Conservation (phyloP, 2,329 filamentous ascomycete genomes). For the Xylogone sp. region DNA sequence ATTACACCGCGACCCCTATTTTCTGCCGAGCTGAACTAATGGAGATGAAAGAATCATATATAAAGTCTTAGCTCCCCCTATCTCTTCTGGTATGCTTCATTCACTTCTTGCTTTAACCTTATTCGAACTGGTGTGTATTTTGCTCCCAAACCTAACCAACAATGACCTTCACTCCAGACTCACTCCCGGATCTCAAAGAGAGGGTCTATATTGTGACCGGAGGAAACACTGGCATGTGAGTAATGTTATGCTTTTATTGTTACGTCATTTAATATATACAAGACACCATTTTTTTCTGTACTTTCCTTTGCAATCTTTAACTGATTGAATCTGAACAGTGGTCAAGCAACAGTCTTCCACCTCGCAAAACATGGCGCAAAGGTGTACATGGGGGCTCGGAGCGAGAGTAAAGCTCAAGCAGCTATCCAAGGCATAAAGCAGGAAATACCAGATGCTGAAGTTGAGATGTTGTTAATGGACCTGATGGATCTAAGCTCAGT, state of each 20-base stretch:
- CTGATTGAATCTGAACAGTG: conserved; percentile 15
- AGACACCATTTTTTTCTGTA: too few species aligned
- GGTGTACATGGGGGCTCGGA: conserved; percentile 20
- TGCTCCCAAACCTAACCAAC: too few species aligned
- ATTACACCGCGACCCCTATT: too few species aligned
- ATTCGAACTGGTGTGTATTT: too few species aligned
- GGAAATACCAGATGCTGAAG: conserved; percentile 10
- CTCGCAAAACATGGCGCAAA: conserved; percentile 19
- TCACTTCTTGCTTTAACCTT: too few species aligned
- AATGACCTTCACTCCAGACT: conserved; percentile 37
- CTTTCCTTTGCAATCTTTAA: conserved; percentile 8
- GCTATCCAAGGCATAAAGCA: conserved; percentile 16
- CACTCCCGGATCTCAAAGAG: conserved; percentile 38
- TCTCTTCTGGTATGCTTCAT: too few species aligned
- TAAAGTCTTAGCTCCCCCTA: too few species aligned
- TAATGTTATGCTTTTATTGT: too few species aligned
- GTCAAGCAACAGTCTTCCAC: conserved; percentile 15
- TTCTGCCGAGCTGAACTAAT: too few species aligned
- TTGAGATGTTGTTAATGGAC: conserved; percentile 31
- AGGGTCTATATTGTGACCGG: conserved; percentile 42
- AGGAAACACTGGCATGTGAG: conserved; percentile 41
- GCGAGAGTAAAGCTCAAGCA: conserved; percentile 10
- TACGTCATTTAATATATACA: too few species aligned
- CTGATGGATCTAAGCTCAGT: conserved; percentile 32
- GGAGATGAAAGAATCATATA: too few species aligned